Evolutionary conservation across 73 alveolate genomes (phyloP).

Genomic region (Strombidium stylifer): DNA sequence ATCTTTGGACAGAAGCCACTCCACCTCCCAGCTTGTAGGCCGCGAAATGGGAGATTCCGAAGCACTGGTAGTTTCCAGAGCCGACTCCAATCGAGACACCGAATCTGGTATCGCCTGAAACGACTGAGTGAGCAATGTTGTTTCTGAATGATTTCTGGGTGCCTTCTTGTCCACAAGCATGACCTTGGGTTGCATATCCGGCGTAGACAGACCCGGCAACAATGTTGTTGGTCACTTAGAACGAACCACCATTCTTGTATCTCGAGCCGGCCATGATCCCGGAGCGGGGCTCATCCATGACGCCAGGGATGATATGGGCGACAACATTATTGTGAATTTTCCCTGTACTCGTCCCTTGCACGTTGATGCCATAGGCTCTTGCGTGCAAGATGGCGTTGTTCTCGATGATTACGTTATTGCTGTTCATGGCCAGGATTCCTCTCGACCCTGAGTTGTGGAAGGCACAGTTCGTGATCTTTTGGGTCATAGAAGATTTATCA

Average conservation of each 20-base stretch:
- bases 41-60: slow-evolving; percentile 8
- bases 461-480: too few relatives aligned
- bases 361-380: too few relatives aligned
- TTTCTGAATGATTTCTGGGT: not conserved
- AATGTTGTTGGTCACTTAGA: not conserved
- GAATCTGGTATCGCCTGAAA: not conserved
- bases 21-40: slow-evolving; percentile 9
- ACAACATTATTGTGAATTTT: not conserved
- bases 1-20: not conserved
- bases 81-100: slow-evolving; percentile 2
- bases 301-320: not conserved
- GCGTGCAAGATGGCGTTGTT: too few relatives aligned
- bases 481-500: not conserved
- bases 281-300: not conserved
- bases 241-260: not conserved
- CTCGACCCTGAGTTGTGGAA: too few relatives aligned
- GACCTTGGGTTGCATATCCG: not conserved
- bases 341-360: too few relatives aligned
- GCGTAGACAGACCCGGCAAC: not conserved
- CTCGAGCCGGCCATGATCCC: not conserved
- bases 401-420: too few relatives aligned
- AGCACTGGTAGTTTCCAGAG: not conserved
- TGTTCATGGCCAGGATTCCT: too few relatives aligned
- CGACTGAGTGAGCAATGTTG: slow-evolving; percentile 25
- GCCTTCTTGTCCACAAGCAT: not conserved